Evolutionary conservation across 2,329 filamentous ascomycete genomes (phyloP).

Genomic region (Arthrobotrys iridis): DNA sequence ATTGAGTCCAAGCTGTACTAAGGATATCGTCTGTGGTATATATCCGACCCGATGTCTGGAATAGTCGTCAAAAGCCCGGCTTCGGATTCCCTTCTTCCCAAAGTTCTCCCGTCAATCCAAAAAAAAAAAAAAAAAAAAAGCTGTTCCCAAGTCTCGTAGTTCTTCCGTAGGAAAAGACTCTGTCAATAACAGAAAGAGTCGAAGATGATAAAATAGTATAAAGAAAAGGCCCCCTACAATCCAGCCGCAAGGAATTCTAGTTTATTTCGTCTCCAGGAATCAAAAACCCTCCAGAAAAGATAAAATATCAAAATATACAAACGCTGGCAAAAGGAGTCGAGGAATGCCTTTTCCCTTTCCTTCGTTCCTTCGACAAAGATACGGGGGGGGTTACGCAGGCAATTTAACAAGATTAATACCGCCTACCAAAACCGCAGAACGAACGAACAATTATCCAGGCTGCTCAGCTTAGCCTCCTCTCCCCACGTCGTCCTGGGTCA

Average conservation of each 20-base stretch:
- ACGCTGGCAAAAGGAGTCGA: conserved; percentile 39
- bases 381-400: conserved; percentile 12
- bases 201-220: not conserved
- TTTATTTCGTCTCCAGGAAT: conserved; percentile 13
- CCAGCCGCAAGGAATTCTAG: conserved; percentile 20
- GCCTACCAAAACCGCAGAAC: conserved; percentile 50
- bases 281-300: not conserved
- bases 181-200: not conserved
- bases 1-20: too few species aligned
- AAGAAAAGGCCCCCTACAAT: not conserved
- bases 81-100: too few species aligned
- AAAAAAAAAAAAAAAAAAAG: too few species aligned
- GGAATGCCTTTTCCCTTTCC: conserved; percentile 12
- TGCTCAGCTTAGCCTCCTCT: not conserved
- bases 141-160: too few species aligned
- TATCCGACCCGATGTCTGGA: too few species aligned
- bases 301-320: not conserved
- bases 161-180: not conserved
- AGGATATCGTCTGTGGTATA: too few species aligned
- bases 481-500: conserved; percentile 2
- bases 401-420: conserved; percentile 36
- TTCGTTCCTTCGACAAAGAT: not conserved
- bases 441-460: not conserved
- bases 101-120: too few species aligned
- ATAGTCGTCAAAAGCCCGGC: not conserved